Base-by-base conservation (phyloP, 2,329 filamentous ascomycete genomes). In the Calonectria pseudoturangicola region DNA sequence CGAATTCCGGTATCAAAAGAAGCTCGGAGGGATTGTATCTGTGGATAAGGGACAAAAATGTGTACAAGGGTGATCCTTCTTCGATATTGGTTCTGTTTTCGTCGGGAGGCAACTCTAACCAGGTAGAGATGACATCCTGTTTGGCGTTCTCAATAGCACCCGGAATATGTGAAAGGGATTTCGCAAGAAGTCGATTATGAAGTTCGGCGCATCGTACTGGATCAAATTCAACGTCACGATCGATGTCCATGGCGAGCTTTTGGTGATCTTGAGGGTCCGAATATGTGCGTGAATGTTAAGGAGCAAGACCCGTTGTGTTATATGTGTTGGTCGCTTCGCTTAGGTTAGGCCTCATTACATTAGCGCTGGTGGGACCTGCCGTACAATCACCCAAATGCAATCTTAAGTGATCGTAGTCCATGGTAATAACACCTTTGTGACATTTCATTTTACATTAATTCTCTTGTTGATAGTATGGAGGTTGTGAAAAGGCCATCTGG, bases 151-250 rank as follows among this genome's bases (percentile, higher is more conserved):
- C 25, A 16, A 25, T 28, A 27, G 48, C 48, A 51, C 16, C 8
- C 9, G 27, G 27, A 30, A 54, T 28, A 54, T 30, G 48, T 54
- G 48, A 30, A 54, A 54, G 5, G 8, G 48, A 9, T 30, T 51
- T 54, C 27, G 48, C 27, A 28, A 54, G 48, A 54, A 54, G 48
- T n/a, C 30, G 48, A 33, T 54, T 54, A 27, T 54, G 27, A 27
- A 54, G 48, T 54, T 54, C 48, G 27, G 48, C 48, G 18, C 48
- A 54, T 18, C 12, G 48, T 18, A 54, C 48, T 33, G 48, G 48
- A 33, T 33, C 48, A 33, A 54, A 54, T n/a, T 54, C 50, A n/a
- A 54, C 27, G 9, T 54, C 28, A n/a, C 27, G n/a, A 33, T 54
- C 50, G 27, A 30, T 33, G 27, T 54, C 28, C 50, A 54, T 54